Evolutionary conservation across 805 yeast species (phyloP).

Genomic region (Wickerhamiella azyma): DNA sequence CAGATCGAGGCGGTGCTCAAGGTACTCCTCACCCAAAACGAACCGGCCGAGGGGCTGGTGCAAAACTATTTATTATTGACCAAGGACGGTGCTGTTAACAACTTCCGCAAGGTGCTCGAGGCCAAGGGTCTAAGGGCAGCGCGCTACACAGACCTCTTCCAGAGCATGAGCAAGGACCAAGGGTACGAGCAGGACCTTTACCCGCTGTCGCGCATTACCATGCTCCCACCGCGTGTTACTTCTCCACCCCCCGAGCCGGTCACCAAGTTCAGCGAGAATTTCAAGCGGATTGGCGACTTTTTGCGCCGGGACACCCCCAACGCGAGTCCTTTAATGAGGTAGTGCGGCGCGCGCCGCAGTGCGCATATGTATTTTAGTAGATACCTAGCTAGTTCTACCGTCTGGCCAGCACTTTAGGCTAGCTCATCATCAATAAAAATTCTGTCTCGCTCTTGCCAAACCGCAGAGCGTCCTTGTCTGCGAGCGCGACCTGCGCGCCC

Average conservation of each 20-base stretch:
- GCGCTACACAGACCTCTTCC: constrained; percentile 16
- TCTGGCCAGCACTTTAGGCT: no score
- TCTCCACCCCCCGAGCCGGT: constrained; percentile 4
- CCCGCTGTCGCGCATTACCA: constrained; percentile 9
- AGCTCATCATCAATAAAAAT: constrained; percentile 7
- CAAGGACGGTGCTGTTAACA: constrained; percentile 47
- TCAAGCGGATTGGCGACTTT: constrained; percentile 8
- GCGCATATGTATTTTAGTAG: neutral
- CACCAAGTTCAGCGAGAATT: constrained; percentile 7
- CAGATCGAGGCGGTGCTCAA: constrained; percentile 52
- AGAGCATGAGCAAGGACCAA: constrained; percentile 14
- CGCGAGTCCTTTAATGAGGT: constrained; percentile 4
- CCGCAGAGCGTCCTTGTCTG: constrained; percentile 28
- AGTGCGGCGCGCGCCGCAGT: no score
- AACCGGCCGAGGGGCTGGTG: constrained; percentile 54
- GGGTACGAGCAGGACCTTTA: constrained; percentile 11
- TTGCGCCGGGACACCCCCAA: constrained; percentile 7
- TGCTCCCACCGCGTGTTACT: neutral
- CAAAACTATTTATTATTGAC: constrained; percentile 51
- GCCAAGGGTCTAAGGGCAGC: constrained; percentile 39
- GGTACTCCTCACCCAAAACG: constrained; percentile 45
- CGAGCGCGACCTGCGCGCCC: constrained; percentile 30
- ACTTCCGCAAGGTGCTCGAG: constrained; percentile 50
- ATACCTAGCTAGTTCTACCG: no score
- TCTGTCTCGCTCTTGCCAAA: constrained; percentile 22